Conservation (phyloP, 805 yeast genomes). For the Zygosaccharomyces siamensis region DNA sequence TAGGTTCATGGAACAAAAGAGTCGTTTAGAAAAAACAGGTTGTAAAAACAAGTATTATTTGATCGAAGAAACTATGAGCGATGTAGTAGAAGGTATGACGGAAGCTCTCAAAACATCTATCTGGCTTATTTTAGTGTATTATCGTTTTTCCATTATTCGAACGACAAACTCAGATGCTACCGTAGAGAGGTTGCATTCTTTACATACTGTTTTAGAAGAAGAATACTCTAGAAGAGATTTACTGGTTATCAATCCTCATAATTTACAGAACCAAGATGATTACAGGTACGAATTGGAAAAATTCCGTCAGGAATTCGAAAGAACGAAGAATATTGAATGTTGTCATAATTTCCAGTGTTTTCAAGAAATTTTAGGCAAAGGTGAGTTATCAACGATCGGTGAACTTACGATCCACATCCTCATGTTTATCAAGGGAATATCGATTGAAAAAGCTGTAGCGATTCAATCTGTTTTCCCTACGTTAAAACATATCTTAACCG, state of each 20-base stretch:
- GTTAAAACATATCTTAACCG: constrained; percentile 47
- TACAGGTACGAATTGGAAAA: constrained; percentile 39
- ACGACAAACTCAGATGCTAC: constrained; percentile 75
- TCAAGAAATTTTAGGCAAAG: constrained; percentile 64
- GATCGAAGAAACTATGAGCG: constrained; percentile 64
- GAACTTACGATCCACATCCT: constrained; percentile 74
- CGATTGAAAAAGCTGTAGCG: constrained; percentile 77
- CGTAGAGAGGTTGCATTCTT: constrained; percentile 35
- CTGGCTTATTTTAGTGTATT: constrained; percentile 59
- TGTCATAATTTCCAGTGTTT: constrained; percentile 52
- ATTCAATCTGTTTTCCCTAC: constrained; percentile 71
- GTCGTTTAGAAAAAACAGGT: constrained; percentile 65
- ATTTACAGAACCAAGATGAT: constrained; percentile 47
- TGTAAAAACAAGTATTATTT: constrained; percentile 65
- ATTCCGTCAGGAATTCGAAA: constrained; percentile 46
- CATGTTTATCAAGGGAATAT: constrained; percentile 74
- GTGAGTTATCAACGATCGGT: constrained; percentile 61
- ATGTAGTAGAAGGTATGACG: constrained; percentile 42
- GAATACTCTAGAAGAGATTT: constrained; percentile 40
- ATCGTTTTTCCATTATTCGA: constrained; percentile 61
- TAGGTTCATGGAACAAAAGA: constrained; percentile 81
- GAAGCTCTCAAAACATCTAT: constrained; percentile 75
- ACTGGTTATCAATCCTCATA: constrained; percentile 49
- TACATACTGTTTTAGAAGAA: constrained; percentile 50
- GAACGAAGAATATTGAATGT: constrained; percentile 31